phyloP scores from a whole-genome alignment of 331 rosid species.

The Malus hybrid region DNA sequence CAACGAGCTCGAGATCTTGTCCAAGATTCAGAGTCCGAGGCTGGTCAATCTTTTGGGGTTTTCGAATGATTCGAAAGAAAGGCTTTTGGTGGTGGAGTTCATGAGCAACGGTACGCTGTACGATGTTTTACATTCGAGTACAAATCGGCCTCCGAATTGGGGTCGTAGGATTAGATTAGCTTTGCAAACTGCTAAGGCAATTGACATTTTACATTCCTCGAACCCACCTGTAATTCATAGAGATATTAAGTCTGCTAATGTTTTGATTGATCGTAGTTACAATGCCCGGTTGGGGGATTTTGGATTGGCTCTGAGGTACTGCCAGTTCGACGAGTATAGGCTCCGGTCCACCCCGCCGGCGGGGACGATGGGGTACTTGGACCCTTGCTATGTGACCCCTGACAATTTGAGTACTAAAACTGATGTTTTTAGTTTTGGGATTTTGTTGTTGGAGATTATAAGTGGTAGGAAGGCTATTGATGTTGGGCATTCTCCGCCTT shows the following conservation, averaged over 20 bases:
- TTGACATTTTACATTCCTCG: conserved; percentile 74
- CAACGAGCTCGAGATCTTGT: conserved; percentile 90
- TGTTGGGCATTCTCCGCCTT: conserved; percentile 80
- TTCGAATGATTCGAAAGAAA: conserved; percentile 54
- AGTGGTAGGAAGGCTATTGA: conserved; percentile 96
- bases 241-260: conserved; percentile 90
- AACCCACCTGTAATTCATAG: conserved; percentile 21
- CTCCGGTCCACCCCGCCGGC: conserved; percentile 92
- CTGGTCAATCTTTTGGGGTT: conserved; percentile 83
- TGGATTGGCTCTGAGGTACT: conserved; percentile 60
- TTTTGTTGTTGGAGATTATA: conserved; percentile 87
- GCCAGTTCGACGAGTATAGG: conserved; percentile 54
- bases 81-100: conserved; percentile 91
- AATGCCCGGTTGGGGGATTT: conserved; percentile 94
- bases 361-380: conserved; percentile 94
- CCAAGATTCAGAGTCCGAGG: conserved; percentile 77
- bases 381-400: conserved; percentile 94
- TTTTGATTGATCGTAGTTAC: conserved; percentile 63
- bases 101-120: conserved; percentile 95
- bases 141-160: conserved; percentile 48
- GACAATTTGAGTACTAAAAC: conserved; percentile 85
- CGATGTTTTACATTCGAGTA: conserved; percentile 65
- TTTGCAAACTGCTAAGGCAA: conserved; percentile 83
- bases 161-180: conserved; percentile 81
- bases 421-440: conserved; percentile 97